Percentiles rank a stretch among this genome's conserved stretches.
Evolutionary conservation across 108 stramenopile species (phyloP).

Genomic region (Epipyxis sp.): DNA sequence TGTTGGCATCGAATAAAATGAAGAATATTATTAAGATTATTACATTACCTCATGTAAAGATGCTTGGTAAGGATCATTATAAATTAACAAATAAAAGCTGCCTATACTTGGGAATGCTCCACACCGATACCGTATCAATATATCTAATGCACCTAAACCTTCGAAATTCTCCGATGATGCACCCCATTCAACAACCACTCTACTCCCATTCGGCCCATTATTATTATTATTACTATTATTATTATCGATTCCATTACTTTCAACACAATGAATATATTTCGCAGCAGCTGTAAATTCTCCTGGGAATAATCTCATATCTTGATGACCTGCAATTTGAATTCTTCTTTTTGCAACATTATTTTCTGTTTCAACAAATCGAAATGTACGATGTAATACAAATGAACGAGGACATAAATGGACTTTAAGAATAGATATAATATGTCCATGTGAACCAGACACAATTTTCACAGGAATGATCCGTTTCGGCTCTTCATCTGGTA

Average conservation of each 20-base stretch:
- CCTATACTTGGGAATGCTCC: conserved; percentile 44
- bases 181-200: conserved; percentile 15
- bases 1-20: no score
- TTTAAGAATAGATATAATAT: conserved; percentile 49
- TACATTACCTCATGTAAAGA: conserved; percentile 21
- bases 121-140: conserved; percentile 56
- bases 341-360: conserved; percentile 56
- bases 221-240: no score
- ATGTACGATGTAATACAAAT: conserved; percentile 49
- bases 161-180: not conserved
- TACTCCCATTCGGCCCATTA: not conserved
- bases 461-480: conserved; percentile 22
- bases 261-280: conserved; percentile 60
- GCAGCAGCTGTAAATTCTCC: not conserved
- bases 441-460: conserved; percentile 49
- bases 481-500: not conserved
- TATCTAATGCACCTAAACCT: conserved; percentile 39
- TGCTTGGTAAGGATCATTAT: conserved; percentile 44
- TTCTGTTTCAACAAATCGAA: conserved; percentile 53
- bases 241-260: conserved; percentile 13
- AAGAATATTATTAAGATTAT: no score
- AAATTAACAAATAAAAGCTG: conserved; percentile 55
- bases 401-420: conserved; percentile 40
- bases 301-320: not conserved
- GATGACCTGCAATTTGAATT: conserved; percentile 20